Conservation (phyloP, 73 alveolate species). For the Tetrahymena elliotti region DNA sequence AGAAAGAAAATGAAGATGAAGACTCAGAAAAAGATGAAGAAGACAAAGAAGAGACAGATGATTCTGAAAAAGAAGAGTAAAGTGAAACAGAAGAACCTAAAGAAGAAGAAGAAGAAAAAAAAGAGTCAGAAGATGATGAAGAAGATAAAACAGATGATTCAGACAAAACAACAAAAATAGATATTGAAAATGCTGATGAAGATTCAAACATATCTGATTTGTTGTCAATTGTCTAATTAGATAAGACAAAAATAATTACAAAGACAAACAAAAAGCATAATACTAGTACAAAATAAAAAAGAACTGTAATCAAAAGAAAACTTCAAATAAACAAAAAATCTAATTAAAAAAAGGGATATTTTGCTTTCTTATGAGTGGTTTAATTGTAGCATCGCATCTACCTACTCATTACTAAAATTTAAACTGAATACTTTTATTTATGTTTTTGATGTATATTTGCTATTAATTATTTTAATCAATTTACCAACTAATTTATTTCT, state of each 20-base stretch:
- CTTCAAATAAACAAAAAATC: background rate
- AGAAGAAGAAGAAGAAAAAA: background rate
- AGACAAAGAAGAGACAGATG: background rate
- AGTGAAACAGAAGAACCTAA: background rate
- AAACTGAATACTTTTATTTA: background rate
- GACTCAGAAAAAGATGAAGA: background rate
- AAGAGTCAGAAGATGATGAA: background rate
- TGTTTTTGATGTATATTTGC: background rate
- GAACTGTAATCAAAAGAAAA: background rate
- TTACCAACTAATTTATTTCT: background rate
- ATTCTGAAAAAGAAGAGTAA: background rate
- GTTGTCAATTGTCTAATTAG: background rate
- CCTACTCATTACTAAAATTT: background rate
- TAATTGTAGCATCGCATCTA: too few relatives aligned
- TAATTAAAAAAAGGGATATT: background rate
- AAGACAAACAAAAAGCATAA: background rate
- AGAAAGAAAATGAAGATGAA: background rate
- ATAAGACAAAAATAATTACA: too few relatives aligned
- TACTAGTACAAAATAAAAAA: background rate
- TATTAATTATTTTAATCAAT: too few relatives aligned
- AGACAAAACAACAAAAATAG: background rate
- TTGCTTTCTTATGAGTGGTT: background rate
- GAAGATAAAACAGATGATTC: background rate
- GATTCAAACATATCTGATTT: background rate
- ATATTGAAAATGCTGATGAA: background rate